These are phyloP conservation scores for Mycoemilia scoparia DNA, from an alignment of 192 early-diverging fungal species.

Conservation along the genomic window DNA sequence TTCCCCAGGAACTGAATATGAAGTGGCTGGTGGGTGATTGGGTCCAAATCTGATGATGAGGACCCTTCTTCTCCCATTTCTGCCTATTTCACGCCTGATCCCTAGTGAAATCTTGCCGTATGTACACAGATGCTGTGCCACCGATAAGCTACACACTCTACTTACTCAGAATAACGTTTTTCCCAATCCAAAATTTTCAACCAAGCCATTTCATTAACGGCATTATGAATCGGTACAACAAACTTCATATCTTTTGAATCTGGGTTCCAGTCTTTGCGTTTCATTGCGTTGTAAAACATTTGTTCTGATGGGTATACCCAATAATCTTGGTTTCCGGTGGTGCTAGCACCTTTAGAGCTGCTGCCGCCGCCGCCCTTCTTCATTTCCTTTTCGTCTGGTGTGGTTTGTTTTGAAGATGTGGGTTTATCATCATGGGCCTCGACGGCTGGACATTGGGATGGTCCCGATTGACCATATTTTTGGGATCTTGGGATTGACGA, in stretches of 20 bases:
- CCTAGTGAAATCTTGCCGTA: too few relatives aligned
- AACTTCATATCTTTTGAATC: slow-evolving; percentile 66
- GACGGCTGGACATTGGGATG: slow-evolving; percentile 13
- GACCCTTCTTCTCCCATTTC: too few relatives aligned
- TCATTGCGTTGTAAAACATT: slow-evolving; percentile 94
- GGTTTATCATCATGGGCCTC: slow-evolving; percentile 5
- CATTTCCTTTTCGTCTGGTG: slow-evolving; percentile 10
- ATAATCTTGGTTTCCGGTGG: slow-evolving; percentile 7
- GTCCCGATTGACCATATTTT: slow-evolving; percentile 26
- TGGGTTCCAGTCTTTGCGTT: slow-evolving; percentile 75
- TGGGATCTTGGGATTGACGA: slow-evolving; percentile 61
- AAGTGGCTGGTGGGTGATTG: too few relatives aligned
- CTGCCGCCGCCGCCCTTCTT: too few relatives aligned
- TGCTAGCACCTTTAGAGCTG: too few relatives aligned
- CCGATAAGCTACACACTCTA: too few relatives aligned
- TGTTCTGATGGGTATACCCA: slow-evolving; percentile 92
- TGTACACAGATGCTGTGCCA: too few relatives aligned
- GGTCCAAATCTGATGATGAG: too few relatives aligned
- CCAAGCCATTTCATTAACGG: slow-evolving; percentile 86
- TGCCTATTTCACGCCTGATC: too few relatives aligned
- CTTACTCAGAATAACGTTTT: too few relatives aligned
- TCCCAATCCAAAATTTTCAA: slow-evolving; percentile 76
- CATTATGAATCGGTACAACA: slow-evolving; percentile 86
- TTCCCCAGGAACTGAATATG: too few relatives aligned
- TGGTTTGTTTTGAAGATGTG: slow-evolving; percentile 6